Base-by-base conservation (phyloP, 192 early-diverging fungal genomes). In the Entomortierella lignicola region DNA sequence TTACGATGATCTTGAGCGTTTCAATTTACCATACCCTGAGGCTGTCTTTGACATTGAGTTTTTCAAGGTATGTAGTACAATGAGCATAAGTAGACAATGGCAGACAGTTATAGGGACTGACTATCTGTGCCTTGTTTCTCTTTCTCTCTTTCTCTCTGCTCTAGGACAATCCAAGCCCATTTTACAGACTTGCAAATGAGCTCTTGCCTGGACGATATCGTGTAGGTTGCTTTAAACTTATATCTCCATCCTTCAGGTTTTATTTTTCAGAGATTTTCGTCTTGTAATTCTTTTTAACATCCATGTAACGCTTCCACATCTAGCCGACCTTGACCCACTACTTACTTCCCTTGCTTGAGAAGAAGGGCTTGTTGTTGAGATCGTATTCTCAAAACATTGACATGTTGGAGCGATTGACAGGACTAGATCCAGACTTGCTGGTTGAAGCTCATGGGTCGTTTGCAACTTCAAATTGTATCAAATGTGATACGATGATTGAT, bases 301-400 rank as follows among this genome's bases (percentile, higher is more conserved):
- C 6, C 39, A 10, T 42, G 13, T 42, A 42, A 10, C 13, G 13
- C 13, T 42, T 41, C 25, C n/a, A 32, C 13, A 23, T 79, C 20
- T 60, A 88, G 73, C 97, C 98, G 4, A 97, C 97, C 0, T 72
- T 87, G 32, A 89, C 89, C 11, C 97, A 99, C 69, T 94, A 96
- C 67, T 95, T 99, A 71, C 85, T 99, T 50, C 85, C 84, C 23
- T 82, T 96, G 58, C 75, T 99, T 25, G 87, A 83, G n/a, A 75
- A 93, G 34, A 90, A 92, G 60, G 80, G 86, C 0, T 17, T 94
- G 23, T 82, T 99, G 25, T 81, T 92, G 34, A 85, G 96, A 39
- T 91, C 92, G 60, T 97, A 94, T 77, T 98, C 97, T 11, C 97
- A 98, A 81, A 99, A 99, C 72, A 97, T 98, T 62, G 98, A 99